phyloP scores from a whole-genome alignment of 805 yeast species.

The Spathaspora girioi region DNA sequence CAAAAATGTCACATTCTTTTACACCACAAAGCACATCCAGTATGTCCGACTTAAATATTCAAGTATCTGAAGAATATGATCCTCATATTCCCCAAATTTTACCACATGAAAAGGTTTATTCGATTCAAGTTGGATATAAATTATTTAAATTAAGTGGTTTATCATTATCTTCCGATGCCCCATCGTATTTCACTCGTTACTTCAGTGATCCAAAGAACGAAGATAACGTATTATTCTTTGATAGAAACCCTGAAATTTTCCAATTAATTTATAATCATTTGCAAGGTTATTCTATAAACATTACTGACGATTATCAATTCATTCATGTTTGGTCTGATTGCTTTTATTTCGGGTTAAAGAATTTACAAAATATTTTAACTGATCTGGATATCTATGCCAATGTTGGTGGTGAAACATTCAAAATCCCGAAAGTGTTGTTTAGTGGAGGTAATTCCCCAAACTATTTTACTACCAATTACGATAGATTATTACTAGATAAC shows the following conservation, averaged over 20 bases:
- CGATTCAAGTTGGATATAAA: slow-evolving; percentile 65
- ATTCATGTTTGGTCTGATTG: slow-evolving; percentile 68
- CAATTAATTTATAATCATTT: slow-evolving; percentile 64
- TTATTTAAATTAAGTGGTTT: slow-evolving; percentile 74
- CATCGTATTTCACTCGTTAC: slow-evolving; percentile 79
- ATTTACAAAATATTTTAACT: slow-evolving; percentile 46
- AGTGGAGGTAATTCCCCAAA: slow-evolving; percentile 69
- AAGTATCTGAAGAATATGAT: slow-evolving; percentile 22
- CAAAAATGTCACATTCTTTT: background rate
- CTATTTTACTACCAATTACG: slow-evolving; percentile 63
- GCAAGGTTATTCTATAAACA: slow-evolving; percentile 71
- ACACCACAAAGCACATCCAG: background rate
- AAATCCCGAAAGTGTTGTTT: slow-evolving; percentile 54
- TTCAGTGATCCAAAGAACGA: slow-evolving; percentile 44
- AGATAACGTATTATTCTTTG: slow-evolving; percentile 55
- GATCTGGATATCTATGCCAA: slow-evolving; percentile 54
- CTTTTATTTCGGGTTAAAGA: slow-evolving; percentile 61
- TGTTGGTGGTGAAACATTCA: slow-evolving; percentile 60
- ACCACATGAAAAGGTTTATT: slow-evolving; percentile 67
- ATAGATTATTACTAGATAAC: slow-evolving; percentile 49
- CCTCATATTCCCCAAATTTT: slow-evolving; percentile 49
- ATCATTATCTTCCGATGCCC: slow-evolving; percentile 79
- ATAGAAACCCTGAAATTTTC: slow-evolving; percentile 70
- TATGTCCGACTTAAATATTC: background rate
- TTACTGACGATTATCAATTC: slow-evolving; percentile 58